Evolutionary conservation across 495 filamentous ascomycete genomes (phyloP), one percentile per base, ranked within the genome.

Genomic region (Xylaria intraflava): DNA sequence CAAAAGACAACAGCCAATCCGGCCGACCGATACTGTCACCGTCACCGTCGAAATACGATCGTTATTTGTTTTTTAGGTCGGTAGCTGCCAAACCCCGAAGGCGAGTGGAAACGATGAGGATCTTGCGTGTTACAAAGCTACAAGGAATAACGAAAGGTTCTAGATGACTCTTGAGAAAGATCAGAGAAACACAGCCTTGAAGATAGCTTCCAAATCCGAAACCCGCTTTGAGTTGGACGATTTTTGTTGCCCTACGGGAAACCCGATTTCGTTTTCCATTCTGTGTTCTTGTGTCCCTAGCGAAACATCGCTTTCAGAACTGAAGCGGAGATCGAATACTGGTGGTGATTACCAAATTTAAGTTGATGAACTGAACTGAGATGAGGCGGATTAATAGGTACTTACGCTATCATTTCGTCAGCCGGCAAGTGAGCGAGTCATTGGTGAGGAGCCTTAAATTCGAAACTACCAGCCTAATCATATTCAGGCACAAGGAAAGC

Each of bases 151-250:
- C 36, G 33, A 58, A 51, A 51, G 62, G 48, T 50, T 55, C 57
- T 62, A 60, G 59, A 59, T 55, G 58, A 49, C 59, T 58, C 44
- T 59, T 56, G 52, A 58, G 46, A 59, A 53, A 52, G 57, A 46
- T 58, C 55, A 38, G 52, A 64, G 41, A 49, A 41, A 64, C 41
- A 62, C 56, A 59, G 58, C 59, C 53, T 59, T 57, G 51, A 59
- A 66, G 61, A 61, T 66, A 66, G 64, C 54, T 64, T 56, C 53
- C 62, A 66, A 64, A 61, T 64, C 49, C 59, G 56, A 62, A 61
- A 60, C 43, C 54, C 52, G 50, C 61, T 58, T 60, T 62, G 46
- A 64, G 64, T 57, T 59, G 54, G 56, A 19, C 51, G 44, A 54
- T 41, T 22, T 12, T 26, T 53, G 29, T 41, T 41, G 16, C 50